Percentiles rank a stretch among this genome's conserved stretches.
Evolutionary conservation across 805 yeast genomes (phyloP).

Genomic region (Candida suzukii): DNA sequence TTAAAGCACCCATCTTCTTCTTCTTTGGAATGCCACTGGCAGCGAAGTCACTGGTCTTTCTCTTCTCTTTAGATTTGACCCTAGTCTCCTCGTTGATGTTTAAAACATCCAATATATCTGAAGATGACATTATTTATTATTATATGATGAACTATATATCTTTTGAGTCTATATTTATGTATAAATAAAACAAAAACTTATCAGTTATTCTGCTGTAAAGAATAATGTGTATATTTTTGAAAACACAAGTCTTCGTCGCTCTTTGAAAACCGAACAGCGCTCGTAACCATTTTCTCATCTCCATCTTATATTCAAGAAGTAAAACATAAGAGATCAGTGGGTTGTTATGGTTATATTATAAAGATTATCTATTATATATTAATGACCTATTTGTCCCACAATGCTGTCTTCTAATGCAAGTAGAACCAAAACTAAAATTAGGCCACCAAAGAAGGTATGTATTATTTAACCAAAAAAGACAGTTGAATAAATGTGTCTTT

Average conservation of each 20-base stretch:
- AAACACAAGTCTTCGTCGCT: no score
- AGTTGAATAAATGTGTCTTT: no score
- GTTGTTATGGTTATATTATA: no score
- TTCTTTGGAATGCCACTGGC: conserved; percentile 19
- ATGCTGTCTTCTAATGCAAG: conserved; percentile 21
- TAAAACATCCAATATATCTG: conserved; percentile 72
- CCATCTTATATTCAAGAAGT: no score
- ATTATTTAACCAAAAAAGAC: not conserved
- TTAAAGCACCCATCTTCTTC: conserved; percentile 55
- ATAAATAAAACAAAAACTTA: no score
- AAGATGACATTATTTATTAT: conserved; percentile 18
- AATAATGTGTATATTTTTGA: no score
- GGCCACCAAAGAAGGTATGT: conserved; percentile 51
- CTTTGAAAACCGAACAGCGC: not conserved
- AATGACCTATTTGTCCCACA: no score
- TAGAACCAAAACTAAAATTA: conserved; percentile 47
- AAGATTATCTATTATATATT: no score
- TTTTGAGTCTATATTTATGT: no score
- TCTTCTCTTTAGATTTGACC: conserved; percentile 21
- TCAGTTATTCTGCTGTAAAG: no score
- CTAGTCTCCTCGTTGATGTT: conserved; percentile 49
- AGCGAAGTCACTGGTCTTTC: conserved; percentile 18
- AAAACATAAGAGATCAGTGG: no score
- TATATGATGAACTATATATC: not conserved
- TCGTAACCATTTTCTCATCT: not conserved